Evolutionary conservation across 2,329 filamentous ascomycete genomes (phyloP).

Genomic region (Leptographium radiaticola): DNA sequence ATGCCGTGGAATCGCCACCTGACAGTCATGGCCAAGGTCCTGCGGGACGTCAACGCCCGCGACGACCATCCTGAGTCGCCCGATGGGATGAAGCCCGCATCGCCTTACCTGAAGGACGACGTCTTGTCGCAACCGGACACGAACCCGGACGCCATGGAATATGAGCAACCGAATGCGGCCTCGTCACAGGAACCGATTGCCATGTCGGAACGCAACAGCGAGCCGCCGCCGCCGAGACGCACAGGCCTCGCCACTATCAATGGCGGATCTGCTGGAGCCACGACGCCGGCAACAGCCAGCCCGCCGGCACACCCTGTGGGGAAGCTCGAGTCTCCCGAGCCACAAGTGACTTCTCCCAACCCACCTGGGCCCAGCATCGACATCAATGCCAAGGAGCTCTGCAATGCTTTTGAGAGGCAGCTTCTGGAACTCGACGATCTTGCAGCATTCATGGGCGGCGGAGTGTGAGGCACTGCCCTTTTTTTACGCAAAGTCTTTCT

Average conservation of each 20-base stretch:
- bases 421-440: constrained; percentile 47
- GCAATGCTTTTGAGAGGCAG: constrained; percentile 45
- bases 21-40: constrained; percentile 47
- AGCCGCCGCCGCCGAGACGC: constrained; percentile 37
- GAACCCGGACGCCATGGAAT: constrained; percentile 44
- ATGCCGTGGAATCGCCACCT: constrained; percentile 47
- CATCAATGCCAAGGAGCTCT: constrained; percentile 46
- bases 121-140: constrained; percentile 40
- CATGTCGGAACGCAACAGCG: constrained; percentile 34
- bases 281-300: constrained; percentile 33
- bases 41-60: constrained; percentile 36
- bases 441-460: constrained; percentile 49
- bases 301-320: constrained; percentile 17
- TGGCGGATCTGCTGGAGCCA: constrained; percentile 35
- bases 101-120: constrained; percentile 40
- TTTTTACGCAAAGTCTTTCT: neutral
- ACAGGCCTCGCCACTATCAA: constrained; percentile 47
- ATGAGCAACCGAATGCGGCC: constrained; percentile 30
- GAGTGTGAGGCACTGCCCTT: constrained; percentile 28
- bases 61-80: constrained; percentile 18
- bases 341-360: constrained; percentile 14
- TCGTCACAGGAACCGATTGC: constrained; percentile 21
- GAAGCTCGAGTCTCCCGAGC: constrained; percentile 22
- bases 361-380: constrained; percentile 22
- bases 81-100: constrained; percentile 22